Base-by-base conservation (phyloP, 2,329 filamentous ascomycete genomes). In the Elsinoe perseae region DNA sequence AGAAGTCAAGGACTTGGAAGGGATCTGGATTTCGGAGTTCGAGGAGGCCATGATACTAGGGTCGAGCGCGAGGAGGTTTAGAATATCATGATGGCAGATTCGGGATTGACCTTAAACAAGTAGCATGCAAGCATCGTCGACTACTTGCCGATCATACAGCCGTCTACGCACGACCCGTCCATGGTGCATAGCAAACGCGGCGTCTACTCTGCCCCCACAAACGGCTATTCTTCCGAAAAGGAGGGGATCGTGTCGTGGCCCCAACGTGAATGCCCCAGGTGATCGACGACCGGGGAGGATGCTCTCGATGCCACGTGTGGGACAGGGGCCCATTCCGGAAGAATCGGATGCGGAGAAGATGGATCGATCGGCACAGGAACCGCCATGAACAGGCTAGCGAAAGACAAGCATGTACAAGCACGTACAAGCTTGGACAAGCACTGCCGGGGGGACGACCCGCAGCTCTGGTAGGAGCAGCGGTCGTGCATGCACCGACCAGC, bases 21-120 rank as follows among this genome's bases (percentile, higher is more conserved):
- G 21, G 12, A 20, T 10, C 12, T 56, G 53, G 53, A 56, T 56
- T 20, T 56, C 53, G n/a, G 21, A 21, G 25, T 56, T 23, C 8
- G 18, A 34, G 10, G 53, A 56, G 4, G 25, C 25, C 53, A 56
- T 56, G 53, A 21, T 16, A 40, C 9, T 6, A 6, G n/a, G 4
- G 12, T 36, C 32, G 9, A 14, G 32, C 16, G 40, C 16, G 40
- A 43, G 40, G 40, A 23, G 3, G 18, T 21, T 43, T 9, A 43
- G 21, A 23, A 7, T 43, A 20, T 6, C 4, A 23, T 18, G n/a
- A 36, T 23, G 40, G 40, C 12, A 21, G 23, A 43, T 10, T 20
- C 12, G 18, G 40, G 7, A 23, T 20, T 2, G 18, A 23, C 9
- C 18, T 16, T 6, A 20, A 14, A 23, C 6, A 43, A 23, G 40